Evolutionary conservation across 2,329 filamentous ascomycete genomes (phyloP), one percentile per base, ranked within the genome.

Genomic region (Aspergillus jensenii): DNA sequence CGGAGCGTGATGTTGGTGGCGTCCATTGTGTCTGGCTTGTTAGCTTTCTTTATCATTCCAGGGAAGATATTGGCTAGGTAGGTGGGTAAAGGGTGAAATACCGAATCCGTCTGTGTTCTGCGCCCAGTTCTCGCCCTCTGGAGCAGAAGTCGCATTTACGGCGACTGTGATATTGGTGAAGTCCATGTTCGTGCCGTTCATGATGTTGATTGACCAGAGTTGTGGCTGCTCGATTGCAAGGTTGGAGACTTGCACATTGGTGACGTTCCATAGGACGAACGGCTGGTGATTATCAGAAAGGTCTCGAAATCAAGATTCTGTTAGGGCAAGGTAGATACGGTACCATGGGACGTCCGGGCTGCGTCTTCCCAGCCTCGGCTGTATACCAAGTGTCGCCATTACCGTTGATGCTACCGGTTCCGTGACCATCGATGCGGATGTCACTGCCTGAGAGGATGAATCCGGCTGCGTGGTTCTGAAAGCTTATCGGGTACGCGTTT

Each of bases 211-310:
- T 15, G 72, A 71, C 82, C 82, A 85, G 2, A 85, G 72, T 11
- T 76, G 81, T 2, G 82, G 79, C 55, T 84, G 75, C 40, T 76
- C 75, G 59, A 84, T 72, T 53, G 73, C 77, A 65, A 85, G 84
- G 56, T 82, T 79, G 21, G 76, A 72, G n/a, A 85, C 81, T 4
- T 73, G 71, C 2, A 84, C 81, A 53, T 84, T 76, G n/a, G 76
- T 79, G 3, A 82, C 79, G 61, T 84, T 85, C 82, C 82, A 85
- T 52, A 83, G 78, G 4, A 84, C 81, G 57, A 85, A 84, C 0
- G 82, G 81, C 82, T 50, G 21, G 25, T 6, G 5, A 5, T 7
- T 21, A 25, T 39, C 23, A 49, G 27, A 17, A 49, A 31, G 5
- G 27, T 11, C 27, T 31, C 0, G 27, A 3, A 1, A 8, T 31